Evolutionary conservation across 2,329 filamentous ascomycete species (phyloP), one percentile per base, ranked within the genome.

Genomic region (Apiospora saccharicola): DNA sequence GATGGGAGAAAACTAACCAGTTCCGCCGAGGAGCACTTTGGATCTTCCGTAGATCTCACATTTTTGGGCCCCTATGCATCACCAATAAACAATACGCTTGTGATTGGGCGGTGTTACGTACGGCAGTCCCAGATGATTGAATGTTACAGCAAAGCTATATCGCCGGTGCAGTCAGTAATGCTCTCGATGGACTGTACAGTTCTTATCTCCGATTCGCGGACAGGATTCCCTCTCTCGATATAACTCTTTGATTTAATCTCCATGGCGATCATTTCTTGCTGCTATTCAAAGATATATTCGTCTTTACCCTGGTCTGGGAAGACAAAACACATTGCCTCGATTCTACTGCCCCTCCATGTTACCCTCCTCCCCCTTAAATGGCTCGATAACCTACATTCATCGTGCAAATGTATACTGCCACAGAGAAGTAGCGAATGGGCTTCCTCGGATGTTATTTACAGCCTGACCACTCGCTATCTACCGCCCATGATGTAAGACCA

Each of bases 21-120:
- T n/a, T 24, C 22, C 57, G 19, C 57, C 53, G 53, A 61, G 53
- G 30, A 37, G 22, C 53, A 13, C 37, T 41, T 41, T 41, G 19
- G 57, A 64, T 64, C 57, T 64, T 64, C 57, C 57, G 57, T 12
- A 37, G 57, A 64, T 64, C 57, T 64, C 57, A 64, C 57, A 41
- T 37, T 24, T n/a, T 64, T 13, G 34, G 57, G 57, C 34, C 57
- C 57, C 57, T 8, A 41, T 22, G 34, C 57, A 64, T 41, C 34
- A 41, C 2, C 57, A n/a, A 22, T n/a, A 12, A 64, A 34, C 34
- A 13, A 41, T 37, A 37, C 53, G 4, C 53, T 3, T 37, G 53
- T 37, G 53, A 61, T 61, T 61, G 53, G 53, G 12, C 10, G 7
- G 16, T 19, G 16, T 37, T 61, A 37, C 53, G 53, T 37, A 61